Conservation (phyloP, 1,284 basidiomycete genomes). For the Trichosporon sp. region DNA sequence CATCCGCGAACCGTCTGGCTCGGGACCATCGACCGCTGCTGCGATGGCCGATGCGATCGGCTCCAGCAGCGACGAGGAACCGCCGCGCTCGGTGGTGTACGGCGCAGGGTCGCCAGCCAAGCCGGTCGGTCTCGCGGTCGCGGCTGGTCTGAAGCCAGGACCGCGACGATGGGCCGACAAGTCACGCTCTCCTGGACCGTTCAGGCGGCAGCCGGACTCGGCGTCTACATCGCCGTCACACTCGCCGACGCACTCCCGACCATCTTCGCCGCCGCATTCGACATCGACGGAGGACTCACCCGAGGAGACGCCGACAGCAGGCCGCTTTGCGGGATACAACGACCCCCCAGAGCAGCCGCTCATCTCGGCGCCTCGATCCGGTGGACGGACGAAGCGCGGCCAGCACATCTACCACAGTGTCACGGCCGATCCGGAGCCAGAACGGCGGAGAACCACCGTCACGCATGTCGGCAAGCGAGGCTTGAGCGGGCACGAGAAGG, state of each 20-base stretch:
- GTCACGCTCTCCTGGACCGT: slow-evolving; percentile 28
- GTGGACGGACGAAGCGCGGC: slow-evolving; percentile 14
- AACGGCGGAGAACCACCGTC: background rate
- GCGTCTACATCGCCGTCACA: slow-evolving; percentile 19
- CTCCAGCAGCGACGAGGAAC: slow-evolving; percentile 41
- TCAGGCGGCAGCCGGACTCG: slow-evolving; percentile 26
- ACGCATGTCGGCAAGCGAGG: slow-evolving; percentile 55
- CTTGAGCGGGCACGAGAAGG: slow-evolving; percentile 80
- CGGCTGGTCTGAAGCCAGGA: slow-evolving; percentile 2
- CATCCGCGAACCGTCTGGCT: background rate
- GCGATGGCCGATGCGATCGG: slow-evolving; percentile 33
- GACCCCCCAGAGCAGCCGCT: background rate
- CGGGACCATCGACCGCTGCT: slow-evolving; percentile 19
- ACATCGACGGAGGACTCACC: slow-evolving; percentile 4
- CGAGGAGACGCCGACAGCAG: background rate
- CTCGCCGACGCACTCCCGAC: background rate
- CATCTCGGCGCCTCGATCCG: background rate
- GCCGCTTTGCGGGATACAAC: slow-evolving; percentile 1
- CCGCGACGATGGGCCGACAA: slow-evolving; percentile 16
- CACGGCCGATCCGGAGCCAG: slow-evolving; percentile 16
- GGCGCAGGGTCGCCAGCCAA: slow-evolving; percentile 31
- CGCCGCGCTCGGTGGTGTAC: slow-evolving; percentile 44
- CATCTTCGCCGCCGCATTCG: background rate
- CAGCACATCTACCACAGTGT: slow-evolving; percentile 30
- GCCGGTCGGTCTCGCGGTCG: slow-evolving; percentile 9